These are phyloP conservation scores for Aspergillus affinis DNA, from an alignment of 495 filamentous ascomycete species.

Conservation along the genomic window DNA sequence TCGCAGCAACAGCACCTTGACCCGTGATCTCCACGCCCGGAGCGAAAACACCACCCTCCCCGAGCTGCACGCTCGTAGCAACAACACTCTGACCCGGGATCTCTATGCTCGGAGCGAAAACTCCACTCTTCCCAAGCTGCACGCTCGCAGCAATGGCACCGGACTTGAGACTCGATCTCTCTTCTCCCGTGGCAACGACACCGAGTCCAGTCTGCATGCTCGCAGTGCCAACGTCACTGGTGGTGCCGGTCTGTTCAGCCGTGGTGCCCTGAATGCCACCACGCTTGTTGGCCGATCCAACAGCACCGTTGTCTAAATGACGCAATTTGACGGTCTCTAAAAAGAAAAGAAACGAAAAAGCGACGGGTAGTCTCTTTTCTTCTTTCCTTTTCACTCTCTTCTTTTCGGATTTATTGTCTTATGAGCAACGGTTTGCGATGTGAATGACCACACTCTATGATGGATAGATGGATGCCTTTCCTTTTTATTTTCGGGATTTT, in stretches of 20 bases:
- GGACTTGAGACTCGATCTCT: background rate
- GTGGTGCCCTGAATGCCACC: constrained; percentile 16
- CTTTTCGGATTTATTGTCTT: constrained; percentile 1
- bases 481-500: background rate
- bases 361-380: background rate
- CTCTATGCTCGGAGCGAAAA: constrained; percentile 9
- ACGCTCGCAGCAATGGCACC: constrained; percentile 2
- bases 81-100: background rate
- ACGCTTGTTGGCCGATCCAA: constrained; percentile 5
- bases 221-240: constrained; percentile 14
- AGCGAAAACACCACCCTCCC: no score
- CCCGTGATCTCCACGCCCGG: background rate
- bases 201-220: constrained; percentile 5
- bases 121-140: background rate
- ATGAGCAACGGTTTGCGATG: constrained; percentile 1
- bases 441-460: constrained; percentile 1
- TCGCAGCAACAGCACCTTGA: constrained; percentile 9
- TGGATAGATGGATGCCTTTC: background rate
- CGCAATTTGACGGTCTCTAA: background rate
- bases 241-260: constrained; percentile 9
- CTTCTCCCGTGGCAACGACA: constrained; percentile 5
- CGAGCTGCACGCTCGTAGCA: no score
- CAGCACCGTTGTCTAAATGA: background rate
- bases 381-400: background rate
- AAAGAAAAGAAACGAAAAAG: background rate